A percentile compares a stretch with the other conserved stretches of the same genome.
phyloP scores from a whole-genome alignment of 495 filamentous ascomycete species.

The Melanomma pulvis-pyrius region DNA sequence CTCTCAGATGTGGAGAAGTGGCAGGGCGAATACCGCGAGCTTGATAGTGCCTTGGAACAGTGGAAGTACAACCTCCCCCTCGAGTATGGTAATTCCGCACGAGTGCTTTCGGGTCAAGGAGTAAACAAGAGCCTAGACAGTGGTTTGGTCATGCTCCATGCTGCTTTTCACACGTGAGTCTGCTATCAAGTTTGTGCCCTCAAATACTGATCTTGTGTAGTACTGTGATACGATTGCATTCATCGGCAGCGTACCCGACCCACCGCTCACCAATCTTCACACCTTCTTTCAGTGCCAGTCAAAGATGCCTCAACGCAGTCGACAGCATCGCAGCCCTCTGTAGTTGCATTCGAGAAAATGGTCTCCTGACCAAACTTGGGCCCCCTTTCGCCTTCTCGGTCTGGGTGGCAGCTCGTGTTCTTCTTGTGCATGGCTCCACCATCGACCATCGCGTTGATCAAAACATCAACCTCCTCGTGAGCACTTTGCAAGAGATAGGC shows the following conservation, averaged over 20 bases:
- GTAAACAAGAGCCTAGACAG: slow-evolving; percentile 68
- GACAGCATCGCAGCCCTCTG: slow-evolving; percentile 80
- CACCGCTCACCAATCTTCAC: slow-evolving; percentile 83
- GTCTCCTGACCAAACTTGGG: slow-evolving; percentile 75
- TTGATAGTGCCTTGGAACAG: slow-evolving; percentile 73
- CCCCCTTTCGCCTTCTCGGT: slow-evolving; percentile 87
- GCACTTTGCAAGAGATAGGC: slow-evolving; percentile 77
- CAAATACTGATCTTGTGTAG: slow-evolving; percentile 51
- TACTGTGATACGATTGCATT: slow-evolving; percentile 84
- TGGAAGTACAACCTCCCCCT: slow-evolving; percentile 83
- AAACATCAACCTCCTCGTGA: slow-evolving; percentile 76
- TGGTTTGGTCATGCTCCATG: slow-evolving; percentile 89
- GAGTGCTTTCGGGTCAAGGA: slow-evolving; percentile 66
- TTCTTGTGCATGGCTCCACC: slow-evolving; percentile 85
- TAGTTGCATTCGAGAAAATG: slow-evolving; percentile 70
- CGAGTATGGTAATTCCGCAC: slow-evolving; percentile 79
- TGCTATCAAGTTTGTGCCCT: not conserved
- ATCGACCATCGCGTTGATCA: slow-evolving; percentile 79
- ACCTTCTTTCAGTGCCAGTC: slow-evolving; percentile 77
- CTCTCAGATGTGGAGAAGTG: slow-evolving; percentile 83
- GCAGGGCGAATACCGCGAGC: slow-evolving; percentile 81
- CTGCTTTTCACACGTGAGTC: slow-evolving; percentile 69
- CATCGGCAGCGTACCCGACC: slow-evolving; percentile 89
- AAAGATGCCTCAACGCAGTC: slow-evolving; percentile 78
- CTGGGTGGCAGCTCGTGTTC: slow-evolving; percentile 85